A percentile compares a stretch with the other conserved stretches of the same genome.
Conservation (phyloP, 257 asterid genomes). For the Solanum medicagineum region DNA sequence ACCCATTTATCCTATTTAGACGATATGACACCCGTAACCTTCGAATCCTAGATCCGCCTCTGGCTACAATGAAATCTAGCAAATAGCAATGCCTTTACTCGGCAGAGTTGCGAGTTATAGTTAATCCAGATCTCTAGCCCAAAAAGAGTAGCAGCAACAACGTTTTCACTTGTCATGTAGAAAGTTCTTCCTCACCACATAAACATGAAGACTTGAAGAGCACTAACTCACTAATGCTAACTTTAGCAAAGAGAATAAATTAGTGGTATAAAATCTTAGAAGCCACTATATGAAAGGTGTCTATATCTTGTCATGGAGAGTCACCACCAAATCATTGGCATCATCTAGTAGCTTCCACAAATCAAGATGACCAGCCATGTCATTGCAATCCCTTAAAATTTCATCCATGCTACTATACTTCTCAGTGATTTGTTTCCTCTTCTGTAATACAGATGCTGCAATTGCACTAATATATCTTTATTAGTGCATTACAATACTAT, state of each 20-base stretch:
- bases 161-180: not conserved
- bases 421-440: constrained; percentile 72
- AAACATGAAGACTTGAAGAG: not conserved
- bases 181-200: not conserved
- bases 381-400: constrained; percentile 70
- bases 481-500: too few relatives aligned
- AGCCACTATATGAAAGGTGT: not conserved
- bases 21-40: too few relatives aligned
- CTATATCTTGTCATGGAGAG: constrained; percentile 69
- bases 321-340: constrained; percentile 77
- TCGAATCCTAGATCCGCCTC: too few relatives aligned
- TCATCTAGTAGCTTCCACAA: constrained; percentile 85
- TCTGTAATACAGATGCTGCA: constrained; percentile 74
- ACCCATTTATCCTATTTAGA: too few relatives aligned
- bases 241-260: not conserved
- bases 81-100: not conserved
- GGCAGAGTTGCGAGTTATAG: not conserved
- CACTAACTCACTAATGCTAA: not conserved
- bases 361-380: constrained; percentile 76
- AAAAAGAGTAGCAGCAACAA: not conserved
- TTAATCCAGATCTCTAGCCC: not conserved
- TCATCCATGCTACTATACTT: constrained; percentile 86
- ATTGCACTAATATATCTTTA: constrained; percentile 17
- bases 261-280: not conserved
- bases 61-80: not conserved